A percentile compares a stretch with the other conserved stretches of the same genome.
phyloP scores from a whole-genome alignment of 176 grass and related monocot species.

The Carex littledalei region DNA sequence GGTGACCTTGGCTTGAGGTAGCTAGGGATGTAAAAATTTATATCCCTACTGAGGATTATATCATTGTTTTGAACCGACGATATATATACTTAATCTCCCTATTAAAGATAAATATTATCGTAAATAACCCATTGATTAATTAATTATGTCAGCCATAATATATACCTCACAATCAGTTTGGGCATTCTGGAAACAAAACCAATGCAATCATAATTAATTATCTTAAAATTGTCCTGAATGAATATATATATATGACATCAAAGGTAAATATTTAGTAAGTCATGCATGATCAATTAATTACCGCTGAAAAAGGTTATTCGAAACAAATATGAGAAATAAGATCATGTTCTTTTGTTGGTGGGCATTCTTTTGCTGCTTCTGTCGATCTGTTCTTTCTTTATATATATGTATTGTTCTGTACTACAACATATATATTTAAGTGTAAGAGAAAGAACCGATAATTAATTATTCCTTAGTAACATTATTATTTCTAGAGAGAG shows the following conservation, averaged over 20 bases:
- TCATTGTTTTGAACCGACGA: too few relatives aligned
- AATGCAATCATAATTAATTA: too few relatives aligned
- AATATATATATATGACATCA: too few relatives aligned
- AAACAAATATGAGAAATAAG: not conserved
- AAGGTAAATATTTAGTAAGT: too few relatives aligned
- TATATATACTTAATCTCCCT: not conserved
- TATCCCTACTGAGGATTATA: too few relatives aligned
- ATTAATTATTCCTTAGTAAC: not conserved
- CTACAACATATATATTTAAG: not conserved
- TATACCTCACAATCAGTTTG: not conserved
- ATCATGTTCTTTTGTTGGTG: conserved; percentile 10
- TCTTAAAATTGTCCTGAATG: too few relatives aligned
- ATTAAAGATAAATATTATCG: not conserved
- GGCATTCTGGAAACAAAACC: too few relatives aligned
- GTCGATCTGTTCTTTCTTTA: not conserved
- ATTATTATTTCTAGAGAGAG: not conserved
- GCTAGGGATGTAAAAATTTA: too few relatives aligned
- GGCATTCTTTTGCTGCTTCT: conserved; percentile 6
- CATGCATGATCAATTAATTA: too few relatives aligned
- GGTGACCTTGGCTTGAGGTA: too few relatives aligned
- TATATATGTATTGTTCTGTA: not conserved
- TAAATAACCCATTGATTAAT: not conserved
- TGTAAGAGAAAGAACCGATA: not conserved
- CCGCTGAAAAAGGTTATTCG: too few relatives aligned
- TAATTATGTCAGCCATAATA: not conserved